Conservation (phyloP, 2,329 filamentous ascomycete species). For the Aspergillus ochraceus region DNA sequence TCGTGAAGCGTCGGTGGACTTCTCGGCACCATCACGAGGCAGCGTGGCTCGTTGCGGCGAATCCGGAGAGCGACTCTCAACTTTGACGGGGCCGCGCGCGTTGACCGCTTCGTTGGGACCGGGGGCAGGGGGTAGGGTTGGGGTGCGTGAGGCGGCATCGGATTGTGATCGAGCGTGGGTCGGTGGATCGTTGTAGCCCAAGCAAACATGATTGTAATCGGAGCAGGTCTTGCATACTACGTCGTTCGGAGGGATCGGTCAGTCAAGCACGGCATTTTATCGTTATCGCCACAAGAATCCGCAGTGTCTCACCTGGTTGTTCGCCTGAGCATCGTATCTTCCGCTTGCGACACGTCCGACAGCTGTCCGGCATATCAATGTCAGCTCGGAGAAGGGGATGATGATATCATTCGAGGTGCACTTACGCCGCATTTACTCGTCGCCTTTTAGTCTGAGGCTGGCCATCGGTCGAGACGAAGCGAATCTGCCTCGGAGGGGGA, state of each 20-base stretch:
- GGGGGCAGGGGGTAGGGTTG: slow-evolving; percentile 18
- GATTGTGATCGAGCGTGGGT: slow-evolving; percentile 35
- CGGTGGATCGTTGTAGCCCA: slow-evolving; percentile 62
- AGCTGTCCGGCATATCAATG: slow-evolving; percentile 45
- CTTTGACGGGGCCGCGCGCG: slow-evolving; percentile 16
- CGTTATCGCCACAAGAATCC: background rate
- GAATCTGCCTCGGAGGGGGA: slow-evolving; percentile 53
- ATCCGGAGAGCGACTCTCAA: slow-evolving; percentile 31
- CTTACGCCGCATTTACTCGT: slow-evolving; percentile 76
- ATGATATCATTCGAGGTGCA: slow-evolving; percentile 2
- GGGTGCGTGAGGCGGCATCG: slow-evolving; percentile 26
- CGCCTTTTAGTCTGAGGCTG: slow-evolving; percentile 77
- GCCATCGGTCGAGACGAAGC: slow-evolving; percentile 80
- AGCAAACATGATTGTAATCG: slow-evolving; percentile 68
- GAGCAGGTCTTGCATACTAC: slow-evolving; percentile 67
- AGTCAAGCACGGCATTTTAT: background rate
- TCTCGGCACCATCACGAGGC: slow-evolving; percentile 12
- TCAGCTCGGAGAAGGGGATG: slow-evolving; percentile 7
- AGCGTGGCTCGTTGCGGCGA: slow-evolving; percentile 13
- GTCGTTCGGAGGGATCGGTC: slow-evolving; percentile 3
- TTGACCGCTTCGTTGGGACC: slow-evolving; percentile 18
- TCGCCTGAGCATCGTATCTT: slow-evolving; percentile 76
- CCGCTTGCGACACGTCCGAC: slow-evolving; percentile 71
- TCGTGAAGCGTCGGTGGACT: slow-evolving; percentile 16
- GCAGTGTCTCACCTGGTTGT: slow-evolving; percentile 52